Conservation (phyloP, 441 rosid genomes). For the Populus tomentosa region DNA sequence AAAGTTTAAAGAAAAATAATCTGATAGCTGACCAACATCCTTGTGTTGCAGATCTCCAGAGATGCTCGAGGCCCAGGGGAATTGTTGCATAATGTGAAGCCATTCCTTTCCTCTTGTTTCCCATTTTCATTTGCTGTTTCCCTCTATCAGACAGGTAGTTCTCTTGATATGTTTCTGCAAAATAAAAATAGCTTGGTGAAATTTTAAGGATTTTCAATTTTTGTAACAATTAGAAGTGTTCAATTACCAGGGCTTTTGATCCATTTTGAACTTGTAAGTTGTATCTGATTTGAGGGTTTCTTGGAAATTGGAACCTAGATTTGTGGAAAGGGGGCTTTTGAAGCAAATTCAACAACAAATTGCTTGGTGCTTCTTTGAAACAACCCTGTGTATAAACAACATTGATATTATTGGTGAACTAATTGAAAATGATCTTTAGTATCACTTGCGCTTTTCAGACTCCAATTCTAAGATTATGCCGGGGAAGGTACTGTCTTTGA, state of each 20-base stretch:
- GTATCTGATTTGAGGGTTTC: background rate
- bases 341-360: background rate
- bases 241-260: slow-evolving; percentile 2
- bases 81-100: slow-evolving; percentile 78
- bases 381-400: background rate
- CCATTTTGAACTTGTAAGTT: slow-evolving; percentile 2
- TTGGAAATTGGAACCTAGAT: background rate
- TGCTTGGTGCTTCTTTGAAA: background rate
- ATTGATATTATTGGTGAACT: background rate
- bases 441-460: background rate
- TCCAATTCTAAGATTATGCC: background rate
- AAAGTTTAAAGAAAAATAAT: background rate
- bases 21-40: slow-evolving; percentile 19
- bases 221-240: background rate
- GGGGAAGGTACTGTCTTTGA: background rate
- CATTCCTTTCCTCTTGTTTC: background rate
- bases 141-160: slow-evolving; percentile 14
- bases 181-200: background rate
- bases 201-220: slow-evolving; percentile 1
- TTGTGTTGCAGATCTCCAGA: slow-evolving; percentile 68
- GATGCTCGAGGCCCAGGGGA: slow-evolving; percentile 65
- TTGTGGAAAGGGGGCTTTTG: background rate
- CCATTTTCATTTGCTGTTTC: background rate
- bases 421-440: background rate
- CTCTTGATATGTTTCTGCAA: slow-evolving; percentile 11